Percentiles rank a stretch among this genome's conserved stretches.
Evolutionary conservation across 768 basidiomycete species (phyloP).

Genomic region (Pleurotus djamor): DNA sequence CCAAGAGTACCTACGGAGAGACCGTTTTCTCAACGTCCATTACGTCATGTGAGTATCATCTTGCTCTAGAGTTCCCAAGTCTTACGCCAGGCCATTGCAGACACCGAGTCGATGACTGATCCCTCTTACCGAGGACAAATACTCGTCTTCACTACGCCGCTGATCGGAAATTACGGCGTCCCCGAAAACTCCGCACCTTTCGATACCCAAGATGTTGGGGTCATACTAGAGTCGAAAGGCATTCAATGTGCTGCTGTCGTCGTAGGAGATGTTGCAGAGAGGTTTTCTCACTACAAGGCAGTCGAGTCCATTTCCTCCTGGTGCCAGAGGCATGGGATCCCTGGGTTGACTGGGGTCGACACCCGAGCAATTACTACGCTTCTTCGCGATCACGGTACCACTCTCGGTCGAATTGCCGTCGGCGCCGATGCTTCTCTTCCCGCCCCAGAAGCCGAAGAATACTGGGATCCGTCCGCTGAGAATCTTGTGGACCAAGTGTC

Average conservation of each 20-base stretch:
- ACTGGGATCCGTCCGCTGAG: conserved; percentile 90
- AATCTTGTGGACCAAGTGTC: conserved; percentile 96
- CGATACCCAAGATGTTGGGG: conserved; percentile 78
- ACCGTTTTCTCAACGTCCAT: conserved; percentile 99
- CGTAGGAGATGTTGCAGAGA: conserved; percentile 92
- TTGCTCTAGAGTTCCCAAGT: background rate
- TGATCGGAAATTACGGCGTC: conserved; percentile 99
- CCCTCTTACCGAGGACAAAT: conserved; percentile 98
- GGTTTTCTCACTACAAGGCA: conserved; percentile 92
- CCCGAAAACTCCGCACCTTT: conserved; percentile 74
- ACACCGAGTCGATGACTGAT: conserved; percentile 99
- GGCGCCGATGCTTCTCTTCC: conserved; percentile 67
- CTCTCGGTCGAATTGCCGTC: conserved; percentile 86
- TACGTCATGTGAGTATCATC: conserved; percentile 77
- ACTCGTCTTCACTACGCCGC: conserved; percentile 96
- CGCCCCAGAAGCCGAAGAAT: conserved; percentile 65
- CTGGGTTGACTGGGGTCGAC: conserved; percentile 95
- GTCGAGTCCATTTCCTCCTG: conserved; percentile 91
- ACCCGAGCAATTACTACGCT: conserved; percentile 95
- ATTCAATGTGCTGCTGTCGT: conserved; percentile 93
- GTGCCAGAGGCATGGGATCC: conserved; percentile 88
- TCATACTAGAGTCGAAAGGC: conserved; percentile 82
- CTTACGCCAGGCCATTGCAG: conserved; percentile 34
- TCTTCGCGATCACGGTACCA: conserved; percentile 95
- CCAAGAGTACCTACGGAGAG: conserved; percentile 88